Conservation (phyloP, 768 basidiomycete genomes). For the Hortiboletus campestris region DNA sequence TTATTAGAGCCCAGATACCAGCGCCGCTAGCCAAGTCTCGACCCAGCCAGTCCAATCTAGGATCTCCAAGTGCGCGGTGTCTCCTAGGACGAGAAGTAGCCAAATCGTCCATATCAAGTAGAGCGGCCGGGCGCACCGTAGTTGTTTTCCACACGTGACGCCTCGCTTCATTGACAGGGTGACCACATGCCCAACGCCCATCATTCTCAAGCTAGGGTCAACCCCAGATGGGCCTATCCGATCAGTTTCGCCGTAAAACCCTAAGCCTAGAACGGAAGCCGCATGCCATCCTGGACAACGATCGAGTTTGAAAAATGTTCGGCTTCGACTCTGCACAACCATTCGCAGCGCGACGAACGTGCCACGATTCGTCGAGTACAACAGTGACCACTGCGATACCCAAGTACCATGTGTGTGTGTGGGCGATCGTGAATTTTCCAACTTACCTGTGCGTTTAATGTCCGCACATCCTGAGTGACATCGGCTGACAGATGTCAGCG, state of each 20-base stretch:
- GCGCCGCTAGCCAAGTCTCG: constrained; percentile 4
- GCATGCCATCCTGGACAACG: neutral
- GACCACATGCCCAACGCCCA: constrained; percentile 17
- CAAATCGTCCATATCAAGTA: neutral
- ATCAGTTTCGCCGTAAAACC: neutral
- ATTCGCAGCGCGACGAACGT: too few species aligned
- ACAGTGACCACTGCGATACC: too few species aligned
- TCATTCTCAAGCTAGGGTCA: neutral
- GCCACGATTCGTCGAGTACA: too few species aligned
- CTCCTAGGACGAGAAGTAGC: neutral
- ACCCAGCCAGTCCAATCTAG: neutral
- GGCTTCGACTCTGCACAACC: too few species aligned
- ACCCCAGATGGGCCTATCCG: constrained; percentile 1
- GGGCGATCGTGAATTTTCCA: too few species aligned
- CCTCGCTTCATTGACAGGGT: neutral
- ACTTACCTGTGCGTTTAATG: too few species aligned
- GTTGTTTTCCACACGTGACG: neutral
- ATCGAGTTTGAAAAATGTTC: too few species aligned
- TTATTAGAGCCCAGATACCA: constrained; percentile 1
- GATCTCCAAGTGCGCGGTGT: neutral
- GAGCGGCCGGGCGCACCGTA: neutral
- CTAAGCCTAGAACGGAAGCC: neutral
- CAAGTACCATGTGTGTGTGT: too few species aligned
- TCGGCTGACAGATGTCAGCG: too few species aligned
- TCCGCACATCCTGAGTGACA: too few species aligned